Percentiles rank a stretch among this genome's conserved stretches.
Evolutionary conservation across 2,329 filamentous ascomycete genomes (phyloP).

Genomic region (Apiospora sp.): DNA sequence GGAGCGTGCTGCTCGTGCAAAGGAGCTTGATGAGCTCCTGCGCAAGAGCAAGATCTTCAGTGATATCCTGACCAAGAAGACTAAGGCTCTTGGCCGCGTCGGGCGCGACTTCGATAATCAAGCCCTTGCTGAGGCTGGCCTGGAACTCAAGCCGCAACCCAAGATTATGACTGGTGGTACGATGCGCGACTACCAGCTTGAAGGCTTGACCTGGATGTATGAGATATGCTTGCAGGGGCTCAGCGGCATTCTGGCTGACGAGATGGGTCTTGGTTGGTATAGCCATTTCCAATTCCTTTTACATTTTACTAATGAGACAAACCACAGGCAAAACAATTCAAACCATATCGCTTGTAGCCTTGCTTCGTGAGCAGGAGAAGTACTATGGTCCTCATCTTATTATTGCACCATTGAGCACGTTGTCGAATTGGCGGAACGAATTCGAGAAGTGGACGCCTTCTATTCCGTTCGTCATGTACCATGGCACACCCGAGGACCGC

Average conservation of each 20-base stretch:
- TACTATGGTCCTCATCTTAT: conserved; percentile 91
- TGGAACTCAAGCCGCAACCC: conserved; percentile 86
- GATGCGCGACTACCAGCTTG: conserved; percentile 98
- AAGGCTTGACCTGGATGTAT: conserved; percentile 99
- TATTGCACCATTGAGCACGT: conserved; percentile 93
- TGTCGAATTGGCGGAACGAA: conserved; percentile 98
- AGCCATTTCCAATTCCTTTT: neutral
- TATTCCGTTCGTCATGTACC: conserved; percentile 90
- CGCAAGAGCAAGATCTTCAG: conserved; percentile 67
- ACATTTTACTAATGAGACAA: neutral
- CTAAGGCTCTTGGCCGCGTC: conserved; percentile 67
- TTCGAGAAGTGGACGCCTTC: conserved; percentile 99
- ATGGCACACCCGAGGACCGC: conserved; percentile 87
- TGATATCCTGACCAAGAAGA: conserved; percentile 70
- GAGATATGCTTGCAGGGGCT: conserved; percentile 99
- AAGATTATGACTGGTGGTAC: conserved; percentile 84
- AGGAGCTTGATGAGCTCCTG: conserved; percentile 66
- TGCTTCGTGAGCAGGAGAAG: conserved; percentile 91
- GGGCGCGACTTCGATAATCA: conserved; percentile 68
- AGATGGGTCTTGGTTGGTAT: conserved; percentile 88
- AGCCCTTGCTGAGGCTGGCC: conserved; percentile 67
- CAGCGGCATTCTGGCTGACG: conserved; percentile 97
- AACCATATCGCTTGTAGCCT: conserved; percentile 96
- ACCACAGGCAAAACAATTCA: conserved; percentile 93
- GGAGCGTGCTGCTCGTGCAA: conserved; percentile 65